Evolutionary conservation across 208 protist genomes (phyloP).

Genomic region (Trypanosomatidae sp.): DNA sequence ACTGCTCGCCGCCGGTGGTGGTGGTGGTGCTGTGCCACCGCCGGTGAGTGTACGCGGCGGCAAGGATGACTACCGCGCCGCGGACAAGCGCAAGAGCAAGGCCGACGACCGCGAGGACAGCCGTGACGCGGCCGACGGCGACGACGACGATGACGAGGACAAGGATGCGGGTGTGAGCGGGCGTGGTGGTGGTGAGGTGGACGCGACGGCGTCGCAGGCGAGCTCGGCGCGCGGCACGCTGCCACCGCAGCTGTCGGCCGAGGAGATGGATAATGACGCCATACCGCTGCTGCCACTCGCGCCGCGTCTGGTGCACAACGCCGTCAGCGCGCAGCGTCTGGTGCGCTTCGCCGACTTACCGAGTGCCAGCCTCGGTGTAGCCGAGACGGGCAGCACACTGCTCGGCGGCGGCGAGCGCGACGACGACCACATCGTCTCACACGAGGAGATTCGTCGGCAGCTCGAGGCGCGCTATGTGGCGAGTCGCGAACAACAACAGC

Average conservation of each 20-base stretch:
- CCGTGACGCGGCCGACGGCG: not conserved
- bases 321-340: slow-evolving; percentile 39
- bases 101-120: slow-evolving; percentile 3
- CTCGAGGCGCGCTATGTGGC: slow-evolving; percentile 61
- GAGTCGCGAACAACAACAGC: slow-evolving; percentile 75
- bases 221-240: slow-evolving; percentile 10
- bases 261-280: slow-evolving; percentile 13
- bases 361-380: slow-evolving; percentile 42
- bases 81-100: no score
- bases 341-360: slow-evolving; percentile 60
- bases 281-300: slow-evolving; percentile 25
- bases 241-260: slow-evolving; percentile 7
- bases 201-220: slow-evolving; percentile 7
- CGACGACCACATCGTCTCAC: slow-evolving; percentile 68
- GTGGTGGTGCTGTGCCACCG: no score
- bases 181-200: no score
- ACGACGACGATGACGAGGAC: slow-evolving; percentile 10
- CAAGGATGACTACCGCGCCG: no score
- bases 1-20: no score
- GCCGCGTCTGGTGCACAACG: slow-evolving; percentile 23
- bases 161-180: no score
- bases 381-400: slow-evolving; percentile 10
- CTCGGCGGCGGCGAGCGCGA: slow-evolving; percentile 25
- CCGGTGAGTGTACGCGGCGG: no score
- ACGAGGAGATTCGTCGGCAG: slow-evolving; percentile 69